Conservation (phyloP, 805 yeast species). For the Metschnikowia lunata region DNA sequence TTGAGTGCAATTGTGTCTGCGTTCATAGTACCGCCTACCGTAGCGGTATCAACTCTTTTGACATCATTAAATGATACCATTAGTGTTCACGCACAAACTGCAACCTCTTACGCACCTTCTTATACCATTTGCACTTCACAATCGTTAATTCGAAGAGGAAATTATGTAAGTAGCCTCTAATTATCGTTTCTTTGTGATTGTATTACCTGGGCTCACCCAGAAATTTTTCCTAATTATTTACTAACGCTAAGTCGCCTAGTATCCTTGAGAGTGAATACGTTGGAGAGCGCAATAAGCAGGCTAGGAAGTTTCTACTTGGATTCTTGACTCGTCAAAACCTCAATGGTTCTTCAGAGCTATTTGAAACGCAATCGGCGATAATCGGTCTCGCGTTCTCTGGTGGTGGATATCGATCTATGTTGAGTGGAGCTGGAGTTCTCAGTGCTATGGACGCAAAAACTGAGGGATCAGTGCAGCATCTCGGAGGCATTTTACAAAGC, state of each 20-base stretch:
- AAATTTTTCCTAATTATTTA: background rate
- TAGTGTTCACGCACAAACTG: background rate
- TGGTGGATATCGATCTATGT: slow-evolving; percentile 57
- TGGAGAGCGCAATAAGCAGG: slow-evolving; percentile 23
- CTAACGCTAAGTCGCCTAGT: slow-evolving; percentile 8
- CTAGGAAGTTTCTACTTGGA: slow-evolving; percentile 24
- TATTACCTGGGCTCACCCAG: no score
- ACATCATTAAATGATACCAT: slow-evolving; percentile 3
- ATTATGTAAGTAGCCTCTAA: slow-evolving; percentile 6
- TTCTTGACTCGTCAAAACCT: slow-evolving; percentile 21
- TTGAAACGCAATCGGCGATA: slow-evolving; percentile 12
- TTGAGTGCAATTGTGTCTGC: background rate
- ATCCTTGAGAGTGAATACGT: slow-evolving; percentile 25
- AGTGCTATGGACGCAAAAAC: slow-evolving; percentile 49
- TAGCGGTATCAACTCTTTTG: slow-evolving; percentile 2
- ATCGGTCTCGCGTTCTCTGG: slow-evolving; percentile 46
- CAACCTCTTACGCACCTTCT: slow-evolving; percentile 13
- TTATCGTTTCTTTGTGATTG: background rate
- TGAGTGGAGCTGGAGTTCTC: slow-evolving; percentile 53
- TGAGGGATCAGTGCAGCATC: slow-evolving; percentile 24
- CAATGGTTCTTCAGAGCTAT: background rate
- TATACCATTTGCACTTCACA: slow-evolving; percentile 10
- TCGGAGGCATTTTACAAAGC: slow-evolving; percentile 53
- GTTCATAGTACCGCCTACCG: slow-evolving; percentile 3
- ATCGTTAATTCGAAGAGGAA: slow-evolving; percentile 10